These are phyloP conservation scores for Salvia splendens DNA, from an alignment of 257 asterid species.

Conservation along the genomic window DNA sequence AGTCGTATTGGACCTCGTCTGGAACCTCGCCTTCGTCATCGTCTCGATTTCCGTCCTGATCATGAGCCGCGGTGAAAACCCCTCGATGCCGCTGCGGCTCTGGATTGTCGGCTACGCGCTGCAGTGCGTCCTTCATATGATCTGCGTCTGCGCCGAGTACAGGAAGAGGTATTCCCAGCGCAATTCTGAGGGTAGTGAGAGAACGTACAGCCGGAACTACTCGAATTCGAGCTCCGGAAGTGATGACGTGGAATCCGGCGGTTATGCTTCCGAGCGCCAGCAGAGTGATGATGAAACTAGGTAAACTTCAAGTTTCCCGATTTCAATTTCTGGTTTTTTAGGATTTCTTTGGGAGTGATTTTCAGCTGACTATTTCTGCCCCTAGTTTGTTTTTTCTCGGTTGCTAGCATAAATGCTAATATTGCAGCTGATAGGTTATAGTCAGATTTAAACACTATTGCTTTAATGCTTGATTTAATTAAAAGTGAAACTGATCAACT, in stretches of 20 bases:
- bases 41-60: conserved; percentile 53
- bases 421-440: neutral
- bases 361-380: neutral
- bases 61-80: conserved; percentile 47
- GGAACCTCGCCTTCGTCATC: conserved; percentile 61
- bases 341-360: neutral
- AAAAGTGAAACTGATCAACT: conserved; percentile 4
- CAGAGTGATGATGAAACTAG: conserved; percentile 66
- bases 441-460: conserved; percentile 4
- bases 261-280: conserved; percentile 49
- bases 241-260: conserved; percentile 54
- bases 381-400: neutral
- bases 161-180: conserved; percentile 44
- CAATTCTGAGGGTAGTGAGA: conserved; percentile 39
- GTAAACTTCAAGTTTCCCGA: conserved; percentile 35
- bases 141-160: conserved; percentile 57
- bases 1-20: conserved; percentile 56
- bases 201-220: conserved; percentile 42
- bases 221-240: conserved; percentile 76
- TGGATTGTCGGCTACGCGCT: conserved; percentile 64
- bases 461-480: conserved; percentile 1
- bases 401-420: neutral
- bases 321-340: neutral
- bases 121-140: conserved; percentile 66
- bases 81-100: conserved; percentile 59